Conservation (phyloP, 1,284 basidiomycete species). For the Apiotrichum brassicae region DNA sequence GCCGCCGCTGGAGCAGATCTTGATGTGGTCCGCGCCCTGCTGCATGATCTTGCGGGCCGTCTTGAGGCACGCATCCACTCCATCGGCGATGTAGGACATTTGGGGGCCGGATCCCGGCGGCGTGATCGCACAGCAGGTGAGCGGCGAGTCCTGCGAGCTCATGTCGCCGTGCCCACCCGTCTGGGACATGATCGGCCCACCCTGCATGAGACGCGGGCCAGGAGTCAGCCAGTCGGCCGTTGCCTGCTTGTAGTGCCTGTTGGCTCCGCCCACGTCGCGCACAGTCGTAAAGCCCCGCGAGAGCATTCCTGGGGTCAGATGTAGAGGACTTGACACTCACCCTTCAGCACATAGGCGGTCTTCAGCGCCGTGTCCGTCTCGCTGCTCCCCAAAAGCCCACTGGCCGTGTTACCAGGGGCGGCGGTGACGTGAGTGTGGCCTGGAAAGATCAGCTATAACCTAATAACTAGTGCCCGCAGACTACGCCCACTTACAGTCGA, state of each 20-base stretch:
- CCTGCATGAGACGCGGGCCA: constrained; percentile 16
- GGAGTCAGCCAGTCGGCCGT: constrained; percentile 20
- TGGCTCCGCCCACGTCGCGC: constrained; percentile 41
- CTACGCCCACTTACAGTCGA: constrained; percentile 25
- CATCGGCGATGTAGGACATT: constrained; percentile 7
- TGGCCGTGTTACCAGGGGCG: constrained; percentile 39
- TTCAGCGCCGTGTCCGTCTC: constrained; percentile 46
- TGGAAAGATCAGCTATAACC: constrained; percentile 11
- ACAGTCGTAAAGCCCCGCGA: constrained; percentile 52
- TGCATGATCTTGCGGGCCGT: constrained; percentile 12
- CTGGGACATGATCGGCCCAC: constrained; percentile 7
- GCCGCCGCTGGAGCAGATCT: constrained; percentile 16
- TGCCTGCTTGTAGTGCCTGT: constrained; percentile 13
- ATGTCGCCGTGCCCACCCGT: constrained; percentile 20
- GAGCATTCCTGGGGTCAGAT: constrained; percentile 41
- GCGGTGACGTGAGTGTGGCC: constrained; percentile 52
- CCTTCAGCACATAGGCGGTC: constrained; percentile 45
- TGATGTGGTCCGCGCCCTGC: constrained; percentile 17
- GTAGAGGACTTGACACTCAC: background rate
- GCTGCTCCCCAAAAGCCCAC: constrained; percentile 3
- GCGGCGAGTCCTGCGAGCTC: constrained; percentile 1
- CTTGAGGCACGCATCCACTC: constrained; percentile 6
- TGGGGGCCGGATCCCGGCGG: background rate
- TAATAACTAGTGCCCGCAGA: background rate
- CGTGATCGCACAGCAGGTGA: background rate